A percentile compares a stretch with the other conserved stretches of the same genome.
These are phyloP conservation scores for Parastagonospora nodorum DNA, from an alignment of 2,329 filamentous ascomycete genomes.

Conservation along the genomic window DNA sequence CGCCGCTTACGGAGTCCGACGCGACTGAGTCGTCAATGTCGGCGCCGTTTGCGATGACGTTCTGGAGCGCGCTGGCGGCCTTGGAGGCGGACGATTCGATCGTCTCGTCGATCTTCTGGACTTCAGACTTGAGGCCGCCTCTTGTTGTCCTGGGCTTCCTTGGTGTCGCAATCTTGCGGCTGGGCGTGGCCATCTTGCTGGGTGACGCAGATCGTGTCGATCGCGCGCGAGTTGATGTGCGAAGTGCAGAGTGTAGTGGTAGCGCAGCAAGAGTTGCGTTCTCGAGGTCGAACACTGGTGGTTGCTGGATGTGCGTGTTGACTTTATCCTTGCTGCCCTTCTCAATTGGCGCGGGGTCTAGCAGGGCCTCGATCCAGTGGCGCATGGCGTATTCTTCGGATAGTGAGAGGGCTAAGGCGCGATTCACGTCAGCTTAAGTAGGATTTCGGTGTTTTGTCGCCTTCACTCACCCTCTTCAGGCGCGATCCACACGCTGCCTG, in stretches of 20 bases:
- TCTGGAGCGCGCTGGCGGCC: conserved; percentile 51
- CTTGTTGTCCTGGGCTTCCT: conserved; percentile 59
- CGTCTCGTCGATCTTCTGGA: conserved; percentile 35
- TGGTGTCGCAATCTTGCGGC: conserved; percentile 57
- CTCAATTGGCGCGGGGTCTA: conserved; percentile 83
- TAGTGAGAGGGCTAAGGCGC: conserved; percentile 72
- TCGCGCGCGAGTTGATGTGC: conserved; percentile 53
- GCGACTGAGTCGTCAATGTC: conserved; percentile 29
- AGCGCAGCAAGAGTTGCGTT: conserved; percentile 42
- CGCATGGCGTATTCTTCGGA: conserved; percentile 86
- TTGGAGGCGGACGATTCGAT: conserved; percentile 55
- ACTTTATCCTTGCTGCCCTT: conserved; percentile 69
- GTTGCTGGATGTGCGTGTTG: conserved; percentile 74
- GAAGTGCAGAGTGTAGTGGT: conserved; percentile 37
- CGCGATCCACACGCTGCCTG: conserved; percentile 95
- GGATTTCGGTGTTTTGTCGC: not conserved
- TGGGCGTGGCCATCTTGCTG: conserved; percentile 54
- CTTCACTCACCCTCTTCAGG: conserved; percentile 66
- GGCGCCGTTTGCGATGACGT: conserved; percentile 38
- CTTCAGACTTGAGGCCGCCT: conserved; percentile 34
- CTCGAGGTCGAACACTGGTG: conserved; percentile 75
- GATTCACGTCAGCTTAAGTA: conserved; percentile 22
- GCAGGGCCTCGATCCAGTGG: conserved; percentile 87
- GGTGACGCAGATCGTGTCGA: conserved; percentile 65
- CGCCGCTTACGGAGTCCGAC: conserved; percentile 55